Evolutionary conservation across 2,329 filamentous ascomycete species (phyloP).

Genomic region (Aplosporella prunicola): DNA sequence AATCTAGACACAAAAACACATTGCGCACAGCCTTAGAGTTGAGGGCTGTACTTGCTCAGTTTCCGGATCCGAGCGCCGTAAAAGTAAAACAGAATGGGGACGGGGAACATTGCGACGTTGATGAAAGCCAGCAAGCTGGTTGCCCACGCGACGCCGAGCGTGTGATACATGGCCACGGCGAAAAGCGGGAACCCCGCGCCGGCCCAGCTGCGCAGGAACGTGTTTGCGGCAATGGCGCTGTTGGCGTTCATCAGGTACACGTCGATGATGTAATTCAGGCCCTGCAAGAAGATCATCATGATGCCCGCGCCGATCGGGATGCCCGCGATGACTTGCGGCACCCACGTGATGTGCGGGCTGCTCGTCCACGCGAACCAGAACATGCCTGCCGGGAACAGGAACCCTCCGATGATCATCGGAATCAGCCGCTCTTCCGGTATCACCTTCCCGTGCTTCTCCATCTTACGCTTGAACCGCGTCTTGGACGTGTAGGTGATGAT

Average conservation of each 20-base stretch:
- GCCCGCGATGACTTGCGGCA: constrained; percentile 33
- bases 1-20: too few species aligned
- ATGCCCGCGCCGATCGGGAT: constrained; percentile 35
- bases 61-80: constrained; percentile 25
- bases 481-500: constrained; percentile 24
- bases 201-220: constrained; percentile 15
- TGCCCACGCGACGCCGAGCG: constrained; percentile 27
- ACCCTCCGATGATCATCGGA: constrained; percentile 45
- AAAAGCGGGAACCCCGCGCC: constrained; percentile 18
- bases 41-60: constrained; percentile 9
- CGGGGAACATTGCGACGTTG: constrained; percentile 23
- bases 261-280: constrained; percentile 38
- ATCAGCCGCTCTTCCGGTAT: constrained; percentile 39
- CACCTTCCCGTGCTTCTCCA: constrained; percentile 22
- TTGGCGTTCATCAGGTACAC: constrained; percentile 31
- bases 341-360: constrained; percentile 33
- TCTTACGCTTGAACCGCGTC: constrained; percentile 25
- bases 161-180: constrained; percentile 19
- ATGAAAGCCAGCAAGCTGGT: constrained; percentile 25
- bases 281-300: constrained; percentile 38
- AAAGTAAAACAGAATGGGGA: constrained; percentile 27
- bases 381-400: constrained; percentile 38
- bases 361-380: constrained; percentile 48
- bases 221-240: constrained; percentile 18
- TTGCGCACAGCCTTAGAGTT: too few species aligned